These are phyloP conservation scores for Trypanosoma melophagium DNA, from an alignment of 208 protist genomes.

Conservation along the genomic window DNA sequence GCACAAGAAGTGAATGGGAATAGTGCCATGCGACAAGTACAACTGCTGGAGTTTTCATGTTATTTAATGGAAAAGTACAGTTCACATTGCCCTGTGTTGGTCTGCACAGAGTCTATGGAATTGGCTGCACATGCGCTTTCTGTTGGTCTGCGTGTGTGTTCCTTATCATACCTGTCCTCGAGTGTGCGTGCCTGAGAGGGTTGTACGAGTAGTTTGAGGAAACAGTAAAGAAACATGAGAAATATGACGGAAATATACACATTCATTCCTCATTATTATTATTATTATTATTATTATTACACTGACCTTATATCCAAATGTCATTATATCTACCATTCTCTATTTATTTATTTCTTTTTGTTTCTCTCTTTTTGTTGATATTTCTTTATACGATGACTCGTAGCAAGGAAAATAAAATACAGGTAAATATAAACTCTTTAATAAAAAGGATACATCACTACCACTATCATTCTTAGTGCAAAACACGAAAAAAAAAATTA, in stretches of 20 bases:
- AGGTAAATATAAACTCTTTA: background rate
- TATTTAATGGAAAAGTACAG: slow-evolving; percentile 20
- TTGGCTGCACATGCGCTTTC: slow-evolving; percentile 72
- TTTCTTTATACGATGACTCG: background rate
- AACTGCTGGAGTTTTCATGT: slow-evolving; percentile 14
- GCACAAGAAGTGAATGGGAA: too few relatives aligned
- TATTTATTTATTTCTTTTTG: background rate
- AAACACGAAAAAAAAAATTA: slow-evolving; percentile 7
- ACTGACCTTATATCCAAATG: background rate
- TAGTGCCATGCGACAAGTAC: background rate
- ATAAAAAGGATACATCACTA: too few relatives aligned
- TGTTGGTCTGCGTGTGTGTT: slow-evolving; percentile 56
- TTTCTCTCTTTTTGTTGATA: background rate
- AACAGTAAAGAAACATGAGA: too few relatives aligned
- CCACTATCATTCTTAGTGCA: background rate
- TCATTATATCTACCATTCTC: background rate
- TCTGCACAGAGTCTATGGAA: slow-evolving; percentile 69
- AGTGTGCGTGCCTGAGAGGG: background rate
- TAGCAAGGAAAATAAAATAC: background rate
- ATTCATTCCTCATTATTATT: background rate
- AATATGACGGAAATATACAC: too few relatives aligned
- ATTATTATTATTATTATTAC: background rate
- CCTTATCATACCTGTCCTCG: slow-evolving; percentile 30
- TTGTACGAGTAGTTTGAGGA: too few relatives aligned
- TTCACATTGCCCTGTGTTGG: slow-evolving; percentile 18